phyloP scores from a whole-genome alignment of 2,329 filamentous ascomycete species.

The Talaromyces funiculosus region DNA sequence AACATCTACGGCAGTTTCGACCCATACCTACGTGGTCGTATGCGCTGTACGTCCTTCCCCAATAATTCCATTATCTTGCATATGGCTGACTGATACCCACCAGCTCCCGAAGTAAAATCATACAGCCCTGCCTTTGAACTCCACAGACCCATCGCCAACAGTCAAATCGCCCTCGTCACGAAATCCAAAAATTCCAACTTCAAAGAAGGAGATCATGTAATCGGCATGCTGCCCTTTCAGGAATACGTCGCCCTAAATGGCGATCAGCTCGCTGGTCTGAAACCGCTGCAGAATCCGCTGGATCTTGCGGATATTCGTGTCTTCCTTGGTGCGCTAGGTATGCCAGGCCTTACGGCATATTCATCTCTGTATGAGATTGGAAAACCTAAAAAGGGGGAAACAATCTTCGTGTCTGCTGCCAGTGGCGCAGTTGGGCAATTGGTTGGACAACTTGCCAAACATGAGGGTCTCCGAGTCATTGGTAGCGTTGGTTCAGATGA shows the following conservation, averaged over 20 bases:
- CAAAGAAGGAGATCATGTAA: slow-evolving; percentile 61
- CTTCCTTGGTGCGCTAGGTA: slow-evolving; percentile 72
- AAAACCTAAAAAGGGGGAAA: slow-evolving; percentile 69
- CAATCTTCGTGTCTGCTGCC: slow-evolving; percentile 75
- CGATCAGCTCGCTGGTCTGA: slow-evolving; percentile 34
- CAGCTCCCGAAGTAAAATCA: slow-evolving; percentile 52
- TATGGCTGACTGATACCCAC: neutral
- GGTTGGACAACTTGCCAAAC: slow-evolving; percentile 78
- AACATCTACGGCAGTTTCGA: slow-evolving; percentile 72
- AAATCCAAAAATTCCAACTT: slow-evolving; percentile 62
- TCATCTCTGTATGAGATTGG: slow-evolving; percentile 69
- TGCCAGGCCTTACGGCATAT: slow-evolving; percentile 73
- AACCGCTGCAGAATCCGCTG: slow-evolving; percentile 61
- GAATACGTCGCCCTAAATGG: slow-evolving; percentile 61
- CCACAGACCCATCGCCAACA: slow-evolving; percentile 59
- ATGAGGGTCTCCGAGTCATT: slow-evolving; percentile 71
- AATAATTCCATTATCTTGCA: neutral
- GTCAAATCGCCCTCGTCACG: slow-evolving; percentile 61
- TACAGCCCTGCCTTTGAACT: slow-evolving; percentile 61
- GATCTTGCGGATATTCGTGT: slow-evolving; percentile 45
- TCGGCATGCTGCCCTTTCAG: slow-evolving; percentile 54
- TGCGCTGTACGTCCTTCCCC: slow-evolving; percentile 50
- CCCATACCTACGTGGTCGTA: slow-evolving; percentile 76
- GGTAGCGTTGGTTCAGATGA: slow-evolving; percentile 74
- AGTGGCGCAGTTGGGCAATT: slow-evolving; percentile 77